Percentiles rank a stretch among this genome's conserved stretches.
Evolutionary conservation across 768 basidiomycete species (phyloP).

Genomic region (Psilocybe subaeruginosa): DNA sequence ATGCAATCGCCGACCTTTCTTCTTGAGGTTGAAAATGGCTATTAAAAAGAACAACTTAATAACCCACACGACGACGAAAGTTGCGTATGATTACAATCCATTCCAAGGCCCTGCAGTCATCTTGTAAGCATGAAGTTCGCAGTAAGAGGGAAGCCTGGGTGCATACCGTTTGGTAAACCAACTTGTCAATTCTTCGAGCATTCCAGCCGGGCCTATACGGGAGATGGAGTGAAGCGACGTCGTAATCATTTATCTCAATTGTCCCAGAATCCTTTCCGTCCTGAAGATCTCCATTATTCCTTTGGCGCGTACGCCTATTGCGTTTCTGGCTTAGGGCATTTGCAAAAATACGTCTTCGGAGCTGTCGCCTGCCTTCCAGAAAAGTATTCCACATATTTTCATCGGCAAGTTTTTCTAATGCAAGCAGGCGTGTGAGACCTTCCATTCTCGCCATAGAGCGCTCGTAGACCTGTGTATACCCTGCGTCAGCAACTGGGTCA

Average conservation of each 20-base stretch:
- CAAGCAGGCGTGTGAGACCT: conserved; percentile 64
- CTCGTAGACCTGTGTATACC: conserved; percentile 52
- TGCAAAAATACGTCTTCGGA: conserved; percentile 49
- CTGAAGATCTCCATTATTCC: conserved; percentile 61
- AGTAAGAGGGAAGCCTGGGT: neutral
- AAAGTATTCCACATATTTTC: conserved; percentile 47
- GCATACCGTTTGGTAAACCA: conserved; percentile 48
- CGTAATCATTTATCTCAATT: conserved; percentile 63
- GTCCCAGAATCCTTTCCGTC: conserved; percentile 24
- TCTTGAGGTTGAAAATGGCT: conserved; percentile 68
- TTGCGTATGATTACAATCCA: conserved; percentile 45
- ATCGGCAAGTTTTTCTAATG: conserved; percentile 58
- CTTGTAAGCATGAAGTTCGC: neutral
- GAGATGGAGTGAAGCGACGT: conserved; percentile 56
- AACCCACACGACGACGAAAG: too few relatives aligned
- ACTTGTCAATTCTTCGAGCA: conserved; percentile 55
- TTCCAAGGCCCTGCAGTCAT: conserved; percentile 50
- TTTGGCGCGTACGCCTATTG: conserved; percentile 34
- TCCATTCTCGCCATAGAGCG: conserved; percentile 58
- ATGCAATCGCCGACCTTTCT: conserved; percentile 60
- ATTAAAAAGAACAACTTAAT: neutral
- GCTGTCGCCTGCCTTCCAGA: conserved; percentile 46
- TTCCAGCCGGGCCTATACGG: conserved; percentile 68
- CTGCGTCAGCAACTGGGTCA: neutral
- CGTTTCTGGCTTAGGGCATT: conserved; percentile 27